Evolutionary conservation across 2,329 filamentous ascomycete species (phyloP), one percentile per base, ranked within the genome.

Genomic region (Scedosporium boydii): DNA sequence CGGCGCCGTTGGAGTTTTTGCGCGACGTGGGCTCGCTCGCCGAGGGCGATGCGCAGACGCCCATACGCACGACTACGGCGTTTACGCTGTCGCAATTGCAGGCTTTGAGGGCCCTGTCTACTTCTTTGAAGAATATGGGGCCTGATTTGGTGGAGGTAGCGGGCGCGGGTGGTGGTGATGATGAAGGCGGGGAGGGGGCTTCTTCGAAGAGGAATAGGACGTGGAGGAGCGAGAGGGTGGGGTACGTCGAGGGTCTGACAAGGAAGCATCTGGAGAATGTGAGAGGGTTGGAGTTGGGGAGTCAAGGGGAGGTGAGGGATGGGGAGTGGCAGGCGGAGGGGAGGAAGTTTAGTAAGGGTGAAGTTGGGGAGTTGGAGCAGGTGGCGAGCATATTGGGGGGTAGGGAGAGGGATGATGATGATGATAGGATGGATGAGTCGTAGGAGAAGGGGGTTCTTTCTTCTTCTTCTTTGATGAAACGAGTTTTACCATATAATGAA

Each of bases 51-150:
- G 75, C 78, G 12, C 74, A 80, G 48, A 77, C 78, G 4, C 83
- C 88, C 10, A 78, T 92, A 29, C 82, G 83, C 10, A 91, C 89
- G 3, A 90, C 89, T 18, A 84, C 89, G 0, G 82, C 85, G 16
- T 96, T 97, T 72, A 87, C 90, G 0, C 80, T 96, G 21, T 89
- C 88, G 2, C 93, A 98, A 71, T 79, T 97, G 21, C 90, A 91
- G 29, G 86, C 91, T 0, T 79, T 99, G 56, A 86, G 90, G 63
- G 78, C 85, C 6, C 79, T 96, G 23, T 84, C 81, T 2, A 72
- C 74, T 3, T 78, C 78, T 6, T 78, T 96, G 58, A 79, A 84
- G 9, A 81, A 83, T 12, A 77, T 96, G 42, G 79, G 87, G 65
- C 86, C 89, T 0, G 85, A 87, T 64, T 76, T 96, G 29, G 73